Percentiles rank a stretch among this genome's conserved stretches.
These are phyloP conservation scores for Pleomassaria siparia DNA, from an alignment of 2,329 filamentous ascomycete genomes.

Conservation along the genomic window DNA sequence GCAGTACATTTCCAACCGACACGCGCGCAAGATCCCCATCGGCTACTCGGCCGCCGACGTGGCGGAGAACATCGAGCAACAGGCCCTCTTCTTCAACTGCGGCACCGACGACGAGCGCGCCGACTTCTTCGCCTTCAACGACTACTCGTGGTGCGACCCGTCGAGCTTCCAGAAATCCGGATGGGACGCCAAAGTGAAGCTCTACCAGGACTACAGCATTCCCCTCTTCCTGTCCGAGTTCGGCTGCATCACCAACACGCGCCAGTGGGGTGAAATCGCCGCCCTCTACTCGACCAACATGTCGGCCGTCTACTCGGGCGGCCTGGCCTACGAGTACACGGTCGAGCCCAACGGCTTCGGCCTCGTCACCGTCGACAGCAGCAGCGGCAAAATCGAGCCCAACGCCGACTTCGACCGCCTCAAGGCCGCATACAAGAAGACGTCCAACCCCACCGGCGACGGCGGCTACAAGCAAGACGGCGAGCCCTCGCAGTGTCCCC, in stretches of 20 bases:
- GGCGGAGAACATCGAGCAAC: slow-evolving; percentile 78
- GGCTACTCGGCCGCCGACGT: slow-evolving; percentile 87
- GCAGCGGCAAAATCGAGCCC: slow-evolving; percentile 58
- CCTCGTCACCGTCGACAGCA: slow-evolving; percentile 65
- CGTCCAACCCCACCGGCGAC: slow-evolving; percentile 55
- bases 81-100: slow-evolving; percentile 91
- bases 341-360: slow-evolving; percentile 68
- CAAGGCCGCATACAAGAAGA: slow-evolving; percentile 52
- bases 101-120: slow-evolving; percentile 79
- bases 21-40: slow-evolving; percentile 68
- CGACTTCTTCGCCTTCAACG: slow-evolving; percentile 89
- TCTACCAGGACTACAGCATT: slow-evolving; percentile 40
- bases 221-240: slow-evolving; percentile 87
- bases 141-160: slow-evolving; percentile 72
- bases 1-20: slow-evolving; percentile 73
- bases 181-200: slow-evolving; percentile 62
- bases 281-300: slow-evolving; percentile 81
- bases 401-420: slow-evolving; percentile 64
- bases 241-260: slow-evolving; percentile 80
- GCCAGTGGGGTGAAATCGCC: slow-evolving; percentile 76
- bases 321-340: slow-evolving; percentile 93
- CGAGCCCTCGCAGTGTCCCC: slow-evolving; percentile 57
- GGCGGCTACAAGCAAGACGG: slow-evolving; percentile 60
- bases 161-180: slow-evolving; percentile 68
- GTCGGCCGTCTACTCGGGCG: slow-evolving; percentile 89